These are phyloP conservation scores for Dactylellina leptospora DNA, from an alignment of 2,329 filamentous ascomycete species.

Conservation along the genomic window DNA sequence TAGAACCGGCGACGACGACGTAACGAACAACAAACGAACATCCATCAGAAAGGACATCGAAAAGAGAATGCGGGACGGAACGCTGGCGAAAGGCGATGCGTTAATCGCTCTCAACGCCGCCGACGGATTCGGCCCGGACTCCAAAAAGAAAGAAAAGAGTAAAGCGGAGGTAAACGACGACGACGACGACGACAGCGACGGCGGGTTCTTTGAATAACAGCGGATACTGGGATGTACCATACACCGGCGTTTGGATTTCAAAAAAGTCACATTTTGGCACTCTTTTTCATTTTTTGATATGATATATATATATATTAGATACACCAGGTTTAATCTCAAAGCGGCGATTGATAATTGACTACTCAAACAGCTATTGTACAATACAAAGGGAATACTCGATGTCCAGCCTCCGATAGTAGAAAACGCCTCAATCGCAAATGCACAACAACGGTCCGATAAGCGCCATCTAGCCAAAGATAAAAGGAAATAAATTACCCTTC, in stretches of 20 bases:
- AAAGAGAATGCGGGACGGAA: slow-evolving; percentile 53
- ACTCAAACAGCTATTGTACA: slow-evolving; percentile 35
- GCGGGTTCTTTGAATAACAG: slow-evolving; percentile 56
- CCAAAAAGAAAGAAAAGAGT: slow-evolving; percentile 1
- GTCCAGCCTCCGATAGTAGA: not conserved
- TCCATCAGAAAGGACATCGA: slow-evolving; percentile 53
- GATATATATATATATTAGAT: not conserved
- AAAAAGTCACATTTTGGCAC: not conserved
- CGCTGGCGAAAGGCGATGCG: slow-evolving; percentile 52
- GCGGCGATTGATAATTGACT: not conserved
- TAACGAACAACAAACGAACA: slow-evolving; percentile 57
- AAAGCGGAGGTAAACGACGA: slow-evolving; percentile 49
- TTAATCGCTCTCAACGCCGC: slow-evolving; percentile 26
- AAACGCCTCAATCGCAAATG: slow-evolving; percentile 26
- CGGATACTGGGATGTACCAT: not conserved
- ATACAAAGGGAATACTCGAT: not conserved
- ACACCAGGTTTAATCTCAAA: not conserved
- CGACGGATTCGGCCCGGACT: slow-evolving; percentile 21
- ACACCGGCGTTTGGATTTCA: slow-evolving; percentile 11
- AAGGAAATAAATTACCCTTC: too few relatives aligned
- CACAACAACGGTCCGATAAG: too few relatives aligned
- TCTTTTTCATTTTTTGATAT: not conserved
- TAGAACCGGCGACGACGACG: slow-evolving; percentile 54
- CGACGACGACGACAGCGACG: slow-evolving; percentile 42
- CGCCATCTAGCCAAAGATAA: too few relatives aligned